phyloP scores from a whole-genome alignment of 225 moss, liverwort and hornwort genomes.

The Takakia lepidozioides region DNA sequence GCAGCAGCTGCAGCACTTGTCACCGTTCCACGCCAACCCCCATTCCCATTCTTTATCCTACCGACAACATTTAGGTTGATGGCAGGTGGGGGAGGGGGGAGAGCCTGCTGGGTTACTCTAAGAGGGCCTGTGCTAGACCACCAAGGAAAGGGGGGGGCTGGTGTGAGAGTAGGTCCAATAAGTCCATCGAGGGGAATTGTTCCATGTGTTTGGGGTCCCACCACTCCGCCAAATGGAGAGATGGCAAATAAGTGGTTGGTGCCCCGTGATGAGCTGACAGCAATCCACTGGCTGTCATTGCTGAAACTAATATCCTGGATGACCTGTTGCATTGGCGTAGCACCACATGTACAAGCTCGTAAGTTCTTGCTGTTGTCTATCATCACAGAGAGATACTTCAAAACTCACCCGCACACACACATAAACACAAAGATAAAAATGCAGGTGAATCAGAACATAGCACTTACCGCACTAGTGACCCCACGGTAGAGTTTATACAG shows the following conservation, averaged over 20 bases:
- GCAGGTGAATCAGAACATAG: slow-evolving; percentile 1
- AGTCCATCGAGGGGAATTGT: slow-evolving; percentile 71
- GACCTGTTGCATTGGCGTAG: slow-evolving; percentile 34
- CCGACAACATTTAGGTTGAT: slow-evolving; percentile 78
- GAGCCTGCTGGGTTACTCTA: slow-evolving; percentile 50
- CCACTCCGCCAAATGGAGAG: slow-evolving; percentile 80
- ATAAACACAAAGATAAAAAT: no score
- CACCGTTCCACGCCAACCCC: slow-evolving; percentile 91
- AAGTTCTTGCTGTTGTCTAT: background rate
- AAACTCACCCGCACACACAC: no score
- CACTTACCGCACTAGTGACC: slow-evolving; percentile 83
- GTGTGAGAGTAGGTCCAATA: slow-evolving; percentile 64
- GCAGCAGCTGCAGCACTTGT: slow-evolving; percentile 95
- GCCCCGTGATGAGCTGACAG: slow-evolving; percentile 88
- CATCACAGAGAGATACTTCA: slow-evolving; percentile 1
- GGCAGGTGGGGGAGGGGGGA: slow-evolving; percentile 58
- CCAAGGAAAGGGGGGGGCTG: slow-evolving; percentile 85
- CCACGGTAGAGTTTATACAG: slow-evolving; percentile 97
- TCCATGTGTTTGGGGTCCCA: slow-evolving; percentile 91
- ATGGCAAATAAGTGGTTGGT: slow-evolving; percentile 93
- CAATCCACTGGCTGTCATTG: slow-evolving; percentile 88
- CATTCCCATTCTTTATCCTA: slow-evolving; percentile 80
- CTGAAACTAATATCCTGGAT: slow-evolving; percentile 98
- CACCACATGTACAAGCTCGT: slow-evolving; percentile 1
- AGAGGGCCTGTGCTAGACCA: slow-evolving; percentile 74